These are phyloP conservation scores for Rhizophora mangle DNA, from an alignment of 345 rosid genomes.

Conservation along the genomic window DNA sequence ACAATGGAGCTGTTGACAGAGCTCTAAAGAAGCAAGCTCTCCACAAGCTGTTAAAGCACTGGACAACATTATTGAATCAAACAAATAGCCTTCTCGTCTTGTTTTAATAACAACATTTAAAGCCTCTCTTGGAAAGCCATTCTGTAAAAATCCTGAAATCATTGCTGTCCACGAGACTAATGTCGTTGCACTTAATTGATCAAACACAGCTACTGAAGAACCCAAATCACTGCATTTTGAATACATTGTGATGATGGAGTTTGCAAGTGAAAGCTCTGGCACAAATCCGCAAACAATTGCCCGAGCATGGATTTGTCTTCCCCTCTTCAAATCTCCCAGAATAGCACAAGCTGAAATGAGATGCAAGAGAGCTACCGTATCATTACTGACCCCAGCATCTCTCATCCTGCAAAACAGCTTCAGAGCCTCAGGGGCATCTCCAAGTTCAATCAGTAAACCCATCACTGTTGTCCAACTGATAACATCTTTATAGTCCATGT, in stretches of 20 bases:
- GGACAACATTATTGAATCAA: conserved; percentile 36
- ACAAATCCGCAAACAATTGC: conserved; percentile 30
- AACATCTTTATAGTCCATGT: conserved; percentile 37
- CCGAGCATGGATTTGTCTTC: conserved; percentile 43
- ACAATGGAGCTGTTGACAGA: conserved; percentile 44
- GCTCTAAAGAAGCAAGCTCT: conserved; percentile 32
- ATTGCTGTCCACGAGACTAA: conserved; percentile 48
- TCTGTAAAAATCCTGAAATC: conserved; percentile 37
- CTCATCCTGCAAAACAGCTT: conserved; percentile 32
- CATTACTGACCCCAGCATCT: conserved; percentile 18
- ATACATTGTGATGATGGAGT: conserved; percentile 44
- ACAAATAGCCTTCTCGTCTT: conserved; percentile 21
- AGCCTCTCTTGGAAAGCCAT: conserved; percentile 39
- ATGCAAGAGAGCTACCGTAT: conserved; percentile 31
- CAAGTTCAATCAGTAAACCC: conserved; percentile 34
- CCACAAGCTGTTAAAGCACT: conserved; percentile 31
- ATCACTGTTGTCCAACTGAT: conserved; percentile 44
- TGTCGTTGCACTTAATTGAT: conserved; percentile 28
- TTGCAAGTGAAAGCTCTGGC: conserved; percentile 28
- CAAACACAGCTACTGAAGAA: conserved; percentile 35
- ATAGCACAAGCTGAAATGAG: conserved; percentile 36
- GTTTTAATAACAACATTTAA: conserved; percentile 28
- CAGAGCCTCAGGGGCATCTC: conserved; percentile 28
- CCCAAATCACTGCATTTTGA: conserved; percentile 41
- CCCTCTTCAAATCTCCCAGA: conserved; percentile 38